phyloP scores from a whole-genome alignment of 345 rosid species.

The Populus alba region DNA sequence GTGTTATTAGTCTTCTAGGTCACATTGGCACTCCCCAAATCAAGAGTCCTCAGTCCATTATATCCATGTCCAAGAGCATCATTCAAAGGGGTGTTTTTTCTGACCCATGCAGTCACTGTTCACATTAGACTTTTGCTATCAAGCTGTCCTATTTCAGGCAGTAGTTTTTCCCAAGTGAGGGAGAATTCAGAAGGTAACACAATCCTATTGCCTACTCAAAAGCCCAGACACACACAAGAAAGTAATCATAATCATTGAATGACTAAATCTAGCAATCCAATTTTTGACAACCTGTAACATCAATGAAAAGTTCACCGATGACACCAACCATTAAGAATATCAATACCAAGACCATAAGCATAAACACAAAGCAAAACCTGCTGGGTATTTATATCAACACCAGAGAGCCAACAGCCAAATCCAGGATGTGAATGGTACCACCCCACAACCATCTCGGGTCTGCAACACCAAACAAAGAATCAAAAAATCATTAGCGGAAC shows the following conservation, averaged over 20 bases:
- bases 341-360: neutral
- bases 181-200: neutral
- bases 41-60: neutral
- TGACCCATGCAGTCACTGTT: neutral
- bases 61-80: neutral
- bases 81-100: neutral
- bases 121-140: neutral
- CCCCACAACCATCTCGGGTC: conserved; percentile 99
- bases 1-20: neutral
- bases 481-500: neutral
- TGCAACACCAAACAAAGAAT: conserved; percentile 32
- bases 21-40: neutral
- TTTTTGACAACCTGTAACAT: neutral
- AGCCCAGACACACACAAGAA: neutral
- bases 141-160: neutral
- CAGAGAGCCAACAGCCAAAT: conserved; percentile 99
- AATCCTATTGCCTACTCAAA: neutral
- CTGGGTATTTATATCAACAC: conserved; percentile 96
- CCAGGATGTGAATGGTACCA: conserved; percentile 99
- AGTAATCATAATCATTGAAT: neutral
- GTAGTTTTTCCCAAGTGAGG: neutral
- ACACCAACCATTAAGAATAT: neutral
- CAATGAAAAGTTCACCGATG: neutral
- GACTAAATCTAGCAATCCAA: neutral
- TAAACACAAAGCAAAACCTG: conserved; percentile 47